Percentiles rank a stretch among this genome's conserved stretches.
Conservation (phyloP, 768 basidiomycete genomes). For the Serendipita sp. region DNA sequence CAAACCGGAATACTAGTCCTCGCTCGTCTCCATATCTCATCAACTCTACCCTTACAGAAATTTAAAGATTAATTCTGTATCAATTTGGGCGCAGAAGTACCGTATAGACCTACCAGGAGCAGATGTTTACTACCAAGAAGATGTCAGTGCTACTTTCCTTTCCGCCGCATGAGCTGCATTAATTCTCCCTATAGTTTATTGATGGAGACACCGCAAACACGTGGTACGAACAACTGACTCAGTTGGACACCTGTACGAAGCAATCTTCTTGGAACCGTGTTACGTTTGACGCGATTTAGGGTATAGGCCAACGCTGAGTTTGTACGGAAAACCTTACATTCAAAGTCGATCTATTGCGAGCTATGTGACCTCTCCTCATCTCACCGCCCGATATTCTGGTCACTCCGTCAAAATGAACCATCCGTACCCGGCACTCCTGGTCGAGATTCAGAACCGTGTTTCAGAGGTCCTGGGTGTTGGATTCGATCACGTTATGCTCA, state of each 20-base stretch:
- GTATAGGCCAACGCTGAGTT: conserved; percentile 26
- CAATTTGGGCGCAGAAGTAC: background rate
- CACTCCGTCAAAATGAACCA: conserved; percentile 23
- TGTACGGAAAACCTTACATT: conserved; percentile 25
- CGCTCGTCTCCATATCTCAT: no score
- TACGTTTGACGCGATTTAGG: conserved; percentile 17
- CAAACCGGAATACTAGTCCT: no score
- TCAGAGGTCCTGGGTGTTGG: conserved; percentile 19
- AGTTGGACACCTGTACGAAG: conserved; percentile 22
- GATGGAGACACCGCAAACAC: conserved; percentile 14
- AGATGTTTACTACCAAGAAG: conserved; percentile 16
- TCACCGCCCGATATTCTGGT: conserved; percentile 24
- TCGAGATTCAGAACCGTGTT: conserved; percentile 20
- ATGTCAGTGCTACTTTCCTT: conserved; percentile 8
- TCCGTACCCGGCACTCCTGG: conserved; percentile 21
- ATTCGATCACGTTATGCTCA: conserved; percentile 30
- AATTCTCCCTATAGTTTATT: conserved; percentile 17
- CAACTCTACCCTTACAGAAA: background rate
- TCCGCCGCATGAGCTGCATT: background rate
- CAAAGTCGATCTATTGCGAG: conserved; percentile 26
- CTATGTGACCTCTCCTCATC: conserved; percentile 20
- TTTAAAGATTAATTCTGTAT: background rate
- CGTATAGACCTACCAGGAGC: conserved; percentile 13
- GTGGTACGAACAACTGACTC: conserved; percentile 22
- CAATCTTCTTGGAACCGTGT: background rate